A percentile compares a stretch with the other conserved stretches of the same genome.
phyloP scores from a whole-genome alignment of 2,329 filamentous ascomycete genomes.

The Penicillium sp. region DNA sequence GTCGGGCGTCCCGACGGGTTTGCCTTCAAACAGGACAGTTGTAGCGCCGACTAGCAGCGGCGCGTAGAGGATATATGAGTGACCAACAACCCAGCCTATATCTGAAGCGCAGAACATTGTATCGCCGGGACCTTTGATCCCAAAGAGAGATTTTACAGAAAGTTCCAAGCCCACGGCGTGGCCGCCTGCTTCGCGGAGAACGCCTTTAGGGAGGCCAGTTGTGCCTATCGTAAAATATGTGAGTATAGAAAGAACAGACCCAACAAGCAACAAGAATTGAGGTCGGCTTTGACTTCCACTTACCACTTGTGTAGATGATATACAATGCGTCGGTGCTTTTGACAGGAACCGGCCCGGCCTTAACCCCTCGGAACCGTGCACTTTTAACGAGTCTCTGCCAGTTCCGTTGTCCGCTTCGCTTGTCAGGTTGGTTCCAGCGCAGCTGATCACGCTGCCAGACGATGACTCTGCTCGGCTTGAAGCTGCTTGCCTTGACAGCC shows the following conservation, averaged over 20 bases:
- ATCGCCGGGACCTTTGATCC: slow-evolving; percentile 78
- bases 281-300: background rate
- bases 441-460: slow-evolving; percentile 82
- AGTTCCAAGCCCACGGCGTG: slow-evolving; percentile 83
- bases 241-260: background rate
- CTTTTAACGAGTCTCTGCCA: slow-evolving; percentile 78
- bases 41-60: slow-evolving; percentile 82
- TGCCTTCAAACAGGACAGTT: slow-evolving; percentile 90
- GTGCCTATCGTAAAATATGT: slow-evolving; percentile 54
- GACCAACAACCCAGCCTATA: slow-evolving; percentile 88
- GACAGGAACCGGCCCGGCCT: slow-evolving; percentile 73
- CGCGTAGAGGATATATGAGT: slow-evolving; percentile 85
- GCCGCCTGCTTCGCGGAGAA: slow-evolving; percentile 77
- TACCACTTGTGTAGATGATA: slow-evolving; percentile 79
- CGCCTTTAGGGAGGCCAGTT: slow-evolving; percentile 79
- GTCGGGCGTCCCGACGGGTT: slow-evolving; percentile 84
- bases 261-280: background rate
- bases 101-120: slow-evolving; percentile 79
- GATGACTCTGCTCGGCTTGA: slow-evolving; percentile 71
- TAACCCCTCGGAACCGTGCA: slow-evolving; percentile 64
- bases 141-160: slow-evolving; percentile 79
- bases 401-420: slow-evolving; percentile 67
- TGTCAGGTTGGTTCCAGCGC: slow-evolving; percentile 69
- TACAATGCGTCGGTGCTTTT: slow-evolving; percentile 78
- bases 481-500: slow-evolving; percentile 64